These are phyloP conservation scores for Diaporthe helianthi DNA, from an alignment of 2,329 filamentous ascomycete species.

Conservation along the genomic window DNA sequence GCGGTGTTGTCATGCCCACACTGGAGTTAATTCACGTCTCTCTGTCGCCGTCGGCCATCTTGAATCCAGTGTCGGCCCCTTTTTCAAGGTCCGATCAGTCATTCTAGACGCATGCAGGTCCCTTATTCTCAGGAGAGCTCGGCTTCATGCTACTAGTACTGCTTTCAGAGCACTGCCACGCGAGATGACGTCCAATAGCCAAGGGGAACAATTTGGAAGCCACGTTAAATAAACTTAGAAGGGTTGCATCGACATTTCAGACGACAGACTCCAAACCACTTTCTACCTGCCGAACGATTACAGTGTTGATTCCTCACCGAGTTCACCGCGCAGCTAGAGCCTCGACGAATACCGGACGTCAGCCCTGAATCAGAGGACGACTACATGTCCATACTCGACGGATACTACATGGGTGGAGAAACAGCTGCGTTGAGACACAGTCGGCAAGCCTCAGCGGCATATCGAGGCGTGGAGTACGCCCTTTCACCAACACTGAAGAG, in stretches of 20 bases:
- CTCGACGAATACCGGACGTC: neutral
- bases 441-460: slow-evolving; percentile 9
- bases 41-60: neutral
- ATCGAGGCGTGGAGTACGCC: slow-evolving; percentile 11
- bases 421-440: neutral
- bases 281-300: neutral
- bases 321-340: neutral
- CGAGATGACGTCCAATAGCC: slow-evolving; percentile 13
- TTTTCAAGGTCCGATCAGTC: neutral
- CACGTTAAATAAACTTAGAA: slow-evolving; percentile 22
- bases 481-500: slow-evolving; percentile 10
- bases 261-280: neutral
- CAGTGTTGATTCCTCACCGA: neutral
- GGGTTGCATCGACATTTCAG: slow-evolving; percentile 9
- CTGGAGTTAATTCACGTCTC: neutral
- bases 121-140: slow-evolving; percentile 9
- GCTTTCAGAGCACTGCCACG: neutral
- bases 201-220: slow-evolving; percentile 1
- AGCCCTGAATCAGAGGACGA: slow-evolving; percentile 8
- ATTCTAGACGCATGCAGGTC: neutral
- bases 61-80: neutral
- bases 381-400: slow-evolving; percentile 1
- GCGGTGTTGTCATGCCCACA: no score
- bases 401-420: neutral
- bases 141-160: neutral